Conservation (phyloP, 805 yeast genomes). For the Komagataella kurtzmanii region DNA sequence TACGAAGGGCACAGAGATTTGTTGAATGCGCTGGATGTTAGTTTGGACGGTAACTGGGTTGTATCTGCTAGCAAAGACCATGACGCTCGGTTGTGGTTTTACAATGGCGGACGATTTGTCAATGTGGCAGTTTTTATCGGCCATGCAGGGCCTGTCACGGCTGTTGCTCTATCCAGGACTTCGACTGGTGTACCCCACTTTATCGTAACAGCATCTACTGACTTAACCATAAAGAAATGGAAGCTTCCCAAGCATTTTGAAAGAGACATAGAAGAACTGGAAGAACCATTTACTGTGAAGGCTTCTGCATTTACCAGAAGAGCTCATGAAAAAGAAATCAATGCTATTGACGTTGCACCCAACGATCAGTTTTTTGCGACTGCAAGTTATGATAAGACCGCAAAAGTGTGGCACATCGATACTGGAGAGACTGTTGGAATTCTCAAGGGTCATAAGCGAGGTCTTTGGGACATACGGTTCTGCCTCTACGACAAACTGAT, state of each 20-base stretch:
- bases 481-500: conserved; percentile 66
- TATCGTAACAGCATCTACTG: conserved; percentile 72
- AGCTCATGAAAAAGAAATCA: conserved; percentile 95
- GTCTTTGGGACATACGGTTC: conserved; percentile 85
- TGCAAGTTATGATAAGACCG: conserved; percentile 88
- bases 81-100: conserved; percentile 76
- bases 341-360: conserved; percentile 81
- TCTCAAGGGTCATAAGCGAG: conserved; percentile 83
- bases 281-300: conserved; percentile 24
- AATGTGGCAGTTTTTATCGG: conserved; percentile 62
- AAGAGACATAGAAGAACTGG: conserved; percentile 8
- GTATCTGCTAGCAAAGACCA: conserved; percentile 88
- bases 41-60: conserved; percentile 77
- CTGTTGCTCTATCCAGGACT: conserved; percentile 60
- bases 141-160: conserved; percentile 78
- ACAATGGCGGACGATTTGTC: conserved; percentile 26
- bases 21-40: conserved; percentile 65
- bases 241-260: conserved; percentile 32
- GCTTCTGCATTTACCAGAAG: conserved; percentile 79
- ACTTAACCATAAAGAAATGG: conserved; percentile 82
- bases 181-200: conserved; percentile 42
- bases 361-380: conserved; percentile 82
- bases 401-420: conserved; percentile 77
- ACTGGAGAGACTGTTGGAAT: conserved; percentile 83
- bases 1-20: conserved; percentile 79